Evolutionary conservation across 2,329 filamentous ascomycete species (phyloP), one percentile per base, ranked within the genome.

Genomic region (Beauveria rudraprayagi): DNA sequence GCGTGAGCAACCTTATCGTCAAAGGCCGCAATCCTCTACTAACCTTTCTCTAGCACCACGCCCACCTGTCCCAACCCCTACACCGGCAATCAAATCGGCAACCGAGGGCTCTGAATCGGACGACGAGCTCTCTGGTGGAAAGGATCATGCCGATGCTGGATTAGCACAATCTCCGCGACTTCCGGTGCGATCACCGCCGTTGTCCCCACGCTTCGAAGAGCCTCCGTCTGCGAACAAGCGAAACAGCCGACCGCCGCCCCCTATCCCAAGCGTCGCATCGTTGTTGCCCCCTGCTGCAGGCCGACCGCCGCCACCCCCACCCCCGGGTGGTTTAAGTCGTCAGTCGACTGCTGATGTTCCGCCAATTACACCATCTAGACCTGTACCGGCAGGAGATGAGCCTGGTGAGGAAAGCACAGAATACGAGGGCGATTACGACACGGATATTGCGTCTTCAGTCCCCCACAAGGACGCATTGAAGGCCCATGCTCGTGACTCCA

Each of bases 391-490:
- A 63, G 81, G 76, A 26, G 87, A 89, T 37, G 86, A 86, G 37
- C 87, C 88, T 16, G 87, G 85, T 28, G 91, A 89, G 62, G 92
- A 95, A 69, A 83, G 91, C 40, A 95, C 91, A 0, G 93, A 97
- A 70, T 97, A 97, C 70, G 94, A 99, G 71, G 94, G 93, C 7
- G 94, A 97, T 70, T 97, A 97, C 71, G 94, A 97, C 68, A 97
- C 94, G 7, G 94, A 97, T 71, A 97, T 97, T 70, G 92, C 89
- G 1, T 91, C 92, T n/a, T 88, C 91, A 10, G 91, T 85, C n/a
- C 91, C 90, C 61, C 91, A 96, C 73, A 97, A 96, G 74, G 93
- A 96, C 75, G 92, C 93, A 1, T 75, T 97, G 63, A 96, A 93
- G 72, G 78, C 90, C 9, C 91, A 96, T 72, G 84, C 82, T 8